Percentiles rank a stretch among this genome's conserved stretches.
These are phyloP conservation scores for Aspergillus sp. DNA, from an alignment of 2,329 filamentous ascomycete species.

Conservation along the genomic window DNA sequence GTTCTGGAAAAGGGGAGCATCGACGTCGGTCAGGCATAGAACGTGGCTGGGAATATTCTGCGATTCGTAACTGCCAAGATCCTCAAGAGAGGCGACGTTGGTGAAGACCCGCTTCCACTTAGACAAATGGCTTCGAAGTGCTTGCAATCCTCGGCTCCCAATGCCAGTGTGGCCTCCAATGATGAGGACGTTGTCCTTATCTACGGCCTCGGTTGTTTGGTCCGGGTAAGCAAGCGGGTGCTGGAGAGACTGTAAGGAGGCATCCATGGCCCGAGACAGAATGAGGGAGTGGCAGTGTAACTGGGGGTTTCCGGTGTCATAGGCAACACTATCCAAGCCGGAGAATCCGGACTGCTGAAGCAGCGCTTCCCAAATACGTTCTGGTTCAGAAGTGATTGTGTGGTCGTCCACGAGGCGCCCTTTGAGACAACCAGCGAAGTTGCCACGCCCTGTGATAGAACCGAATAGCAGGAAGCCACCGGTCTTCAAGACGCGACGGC, in stretches of 20 bases:
- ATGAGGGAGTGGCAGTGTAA: neutral
- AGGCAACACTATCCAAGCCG: neutral
- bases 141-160: neutral
- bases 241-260: neutral
- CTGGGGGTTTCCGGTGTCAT: neutral
- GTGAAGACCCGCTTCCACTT: too few relatives aligned
- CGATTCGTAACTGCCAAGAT: neutral
- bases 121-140: too few relatives aligned
- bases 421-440: neutral
- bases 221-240: too few relatives aligned
- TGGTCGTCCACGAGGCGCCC: neutral
- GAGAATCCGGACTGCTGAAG: neutral
- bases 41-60: neutral
- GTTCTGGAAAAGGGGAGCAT: neutral
- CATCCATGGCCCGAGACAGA: neutral
- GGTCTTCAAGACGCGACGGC: neutral
- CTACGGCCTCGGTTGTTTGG: neutral
- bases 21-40: neutral
- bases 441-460: neutral
- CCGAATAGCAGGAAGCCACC: neutral
- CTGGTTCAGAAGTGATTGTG: rapidly evolving
- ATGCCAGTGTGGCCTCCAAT: neutral
- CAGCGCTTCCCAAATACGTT: neutral
- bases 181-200: neutral
- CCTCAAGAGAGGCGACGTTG: neutral